Base-by-base conservation (phyloP, 1,284 basidiomycete species). In the Moesziomyces antarcticus region DNA sequence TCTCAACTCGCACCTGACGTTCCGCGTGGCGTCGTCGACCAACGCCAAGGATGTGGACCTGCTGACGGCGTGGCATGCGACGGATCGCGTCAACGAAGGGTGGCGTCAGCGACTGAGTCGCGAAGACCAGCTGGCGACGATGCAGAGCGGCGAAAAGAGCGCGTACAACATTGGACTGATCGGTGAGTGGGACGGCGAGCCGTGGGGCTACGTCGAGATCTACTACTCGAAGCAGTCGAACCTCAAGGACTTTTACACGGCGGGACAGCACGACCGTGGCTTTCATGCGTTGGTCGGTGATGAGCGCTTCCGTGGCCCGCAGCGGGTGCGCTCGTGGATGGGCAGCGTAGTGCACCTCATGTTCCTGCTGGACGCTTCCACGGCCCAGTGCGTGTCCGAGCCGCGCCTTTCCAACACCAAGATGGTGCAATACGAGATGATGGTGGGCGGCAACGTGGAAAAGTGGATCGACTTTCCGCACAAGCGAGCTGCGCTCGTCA, bases 251-350 rank as follows among this genome's bases (percentile, higher is more conserved):
- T 80, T 68, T 27, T 80, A 73, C 54, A 56, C 65, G 43, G 65
- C 72, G 3, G 50, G 57, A 8, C 71, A 73, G 27, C 73, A 69
- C 51, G 79, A 80, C 54, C 67, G 79, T 7, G 81, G 81, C 24
- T 82, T 81, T 48, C 81, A 83, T 42, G 79, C 79, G 7, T 64
- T 83, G 5, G 81, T 83, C 0, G 81, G 81, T 1, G 76, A 83
- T 20, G 77, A 82, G 41, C 54, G 61, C 13, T 82, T 78, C 60
- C 62, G 81, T 9, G 81, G 81, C 2, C 75, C 80, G 1, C 74
- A 82, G 44, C 49, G 80, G 1, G 81, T 83, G 14, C 64, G 80
- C 1, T 67, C 73, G 14, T 83, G 81, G 81, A 83, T 83, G 81
- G 78, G 77, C 33, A 74, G 73, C 25, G 56, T 80, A 10, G 70